A percentile compares a stretch with the other conserved stretches of the same genome.
Conservation (phyloP, 75 land plant species). For the Adiantum capillusveneris region DNA sequence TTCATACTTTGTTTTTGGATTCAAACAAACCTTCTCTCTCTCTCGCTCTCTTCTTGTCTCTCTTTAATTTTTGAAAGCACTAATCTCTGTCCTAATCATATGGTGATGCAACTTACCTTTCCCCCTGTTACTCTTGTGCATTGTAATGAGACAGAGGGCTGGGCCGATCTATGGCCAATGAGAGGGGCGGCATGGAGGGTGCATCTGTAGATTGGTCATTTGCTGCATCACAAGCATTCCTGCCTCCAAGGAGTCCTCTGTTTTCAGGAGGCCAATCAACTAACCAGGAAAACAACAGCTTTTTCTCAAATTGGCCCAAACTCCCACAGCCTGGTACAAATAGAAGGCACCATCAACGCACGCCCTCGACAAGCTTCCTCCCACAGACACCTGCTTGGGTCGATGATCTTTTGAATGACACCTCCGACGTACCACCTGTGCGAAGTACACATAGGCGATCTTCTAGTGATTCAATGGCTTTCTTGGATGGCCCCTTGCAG, state of each 20-base stretch:
- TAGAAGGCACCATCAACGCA: constrained; percentile 15
- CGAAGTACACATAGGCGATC: constrained; percentile 26
- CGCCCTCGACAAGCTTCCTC: constrained; percentile 31
- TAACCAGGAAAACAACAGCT: neutral
- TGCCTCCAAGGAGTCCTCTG: constrained; percentile 35
- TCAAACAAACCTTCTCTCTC: too few species aligned
- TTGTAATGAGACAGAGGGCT: too few species aligned
- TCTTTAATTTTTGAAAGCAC: too few species aligned
- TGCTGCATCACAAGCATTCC: constrained; percentile 19
- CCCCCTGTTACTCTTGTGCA: too few species aligned
- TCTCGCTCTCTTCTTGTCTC: too few species aligned
- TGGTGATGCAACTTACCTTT: too few species aligned
- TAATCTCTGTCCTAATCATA: too few species aligned
- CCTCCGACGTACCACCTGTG: constrained; percentile 9
- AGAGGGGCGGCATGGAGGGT: constrained; percentile 11
- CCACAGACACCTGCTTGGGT: constrained; percentile 30
- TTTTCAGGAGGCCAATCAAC: constrained; percentile 9
- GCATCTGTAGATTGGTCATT: constrained; percentile 23
- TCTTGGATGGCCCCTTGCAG: constrained; percentile 16
- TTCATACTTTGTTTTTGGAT: too few species aligned
- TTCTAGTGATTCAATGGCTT: constrained; percentile 30
- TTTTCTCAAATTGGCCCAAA: constrained; percentile 6
- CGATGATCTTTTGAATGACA: constrained; percentile 26
- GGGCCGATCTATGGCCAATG: constrained; percentile 3
- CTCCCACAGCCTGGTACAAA: neutral